A percentile compares a stretch with the other conserved stretches of the same genome.
These are phyloP conservation scores for Pilatotrama ljubarskyi DNA, from an alignment of 768 basidiomycete species.

Conservation along the genomic window DNA sequence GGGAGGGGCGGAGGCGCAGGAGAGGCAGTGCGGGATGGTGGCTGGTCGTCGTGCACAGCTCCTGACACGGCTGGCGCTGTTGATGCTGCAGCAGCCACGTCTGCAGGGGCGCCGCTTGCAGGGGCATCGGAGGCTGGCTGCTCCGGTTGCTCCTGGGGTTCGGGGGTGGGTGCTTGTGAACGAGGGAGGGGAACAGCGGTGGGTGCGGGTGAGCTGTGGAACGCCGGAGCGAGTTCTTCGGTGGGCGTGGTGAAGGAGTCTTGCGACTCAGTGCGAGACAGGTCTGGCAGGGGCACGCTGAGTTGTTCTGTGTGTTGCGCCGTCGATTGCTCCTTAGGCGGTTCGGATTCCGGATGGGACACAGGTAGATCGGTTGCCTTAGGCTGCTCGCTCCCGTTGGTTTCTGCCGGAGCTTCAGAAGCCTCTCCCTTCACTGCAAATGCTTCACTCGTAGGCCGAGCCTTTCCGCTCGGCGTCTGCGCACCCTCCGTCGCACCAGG, in stretches of 20 bases:
- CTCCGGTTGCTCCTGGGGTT: constrained; percentile 10
- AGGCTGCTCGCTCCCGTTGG: neutral
- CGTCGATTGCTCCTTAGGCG: neutral
- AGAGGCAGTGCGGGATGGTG: constrained; percentile 19
- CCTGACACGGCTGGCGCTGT: neutral
- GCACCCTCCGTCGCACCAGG: neutral
- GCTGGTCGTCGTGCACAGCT: neutral
- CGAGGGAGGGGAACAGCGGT: constrained; percentile 23
- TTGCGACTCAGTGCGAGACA: constrained; percentile 18
- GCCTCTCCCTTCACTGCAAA: neutral
- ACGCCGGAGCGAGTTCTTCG: constrained; percentile 23
- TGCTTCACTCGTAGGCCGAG: neutral
- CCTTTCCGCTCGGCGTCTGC: neutral
- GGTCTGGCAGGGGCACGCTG: neutral
- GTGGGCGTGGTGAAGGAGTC: constrained; percentile 29
- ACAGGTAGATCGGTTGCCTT: neutral
- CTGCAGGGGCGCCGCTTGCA: neutral
- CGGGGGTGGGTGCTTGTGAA: constrained; percentile 18
- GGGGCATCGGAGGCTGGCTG: neutral
- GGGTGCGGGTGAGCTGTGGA: constrained; percentile 14
- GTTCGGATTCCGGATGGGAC: neutral
- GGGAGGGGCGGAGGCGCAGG: constrained; percentile 62
- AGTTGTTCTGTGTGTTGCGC: neutral
- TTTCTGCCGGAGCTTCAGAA: neutral
- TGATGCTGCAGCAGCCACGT: neutral